phyloP scores from a whole-genome alignment of 1,284 basidiomycete genomes.

The Naganishia cerealis region DNA sequence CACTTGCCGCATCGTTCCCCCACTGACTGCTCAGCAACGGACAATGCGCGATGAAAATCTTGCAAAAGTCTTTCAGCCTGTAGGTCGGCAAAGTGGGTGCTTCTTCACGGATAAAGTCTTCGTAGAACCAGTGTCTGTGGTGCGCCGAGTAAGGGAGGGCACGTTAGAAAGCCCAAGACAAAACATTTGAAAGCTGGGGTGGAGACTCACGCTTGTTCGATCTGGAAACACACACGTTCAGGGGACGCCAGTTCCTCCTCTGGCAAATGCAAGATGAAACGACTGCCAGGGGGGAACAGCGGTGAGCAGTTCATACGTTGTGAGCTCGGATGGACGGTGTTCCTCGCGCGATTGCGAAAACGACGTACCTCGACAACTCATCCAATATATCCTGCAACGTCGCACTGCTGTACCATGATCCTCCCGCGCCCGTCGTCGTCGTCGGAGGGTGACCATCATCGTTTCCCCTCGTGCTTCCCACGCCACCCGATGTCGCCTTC shows the following conservation, averaged over 20 bases:
- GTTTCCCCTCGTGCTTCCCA: not conserved
- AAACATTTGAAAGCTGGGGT: constrained; percentile 29
- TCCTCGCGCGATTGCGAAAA: constrained; percentile 29
- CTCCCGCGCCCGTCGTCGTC: not conserved
- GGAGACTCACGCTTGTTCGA: constrained; percentile 92
- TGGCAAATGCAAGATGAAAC: constrained; percentile 96
- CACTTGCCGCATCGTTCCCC: constrained; percentile 30
- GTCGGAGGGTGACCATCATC: not conserved
- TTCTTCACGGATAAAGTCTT: constrained; percentile 92
- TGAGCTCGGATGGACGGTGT: constrained; percentile 31
- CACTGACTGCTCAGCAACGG: constrained; percentile 41
- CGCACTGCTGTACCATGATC: constrained; percentile 42
- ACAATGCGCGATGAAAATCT: constrained; percentile 67
- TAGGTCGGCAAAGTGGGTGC: constrained; percentile 84
- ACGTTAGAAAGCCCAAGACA: constrained; percentile 11
- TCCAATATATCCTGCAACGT: constrained; percentile 66
- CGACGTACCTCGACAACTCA: constrained; percentile 76
- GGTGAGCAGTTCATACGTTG: constrained; percentile 29
- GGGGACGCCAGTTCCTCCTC: constrained; percentile 86
- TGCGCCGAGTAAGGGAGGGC: not conserved
- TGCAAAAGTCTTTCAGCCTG: constrained; percentile 89
- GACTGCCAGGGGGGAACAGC: constrained; percentile 57
- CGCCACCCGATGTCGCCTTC: no score
- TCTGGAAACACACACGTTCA: constrained; percentile 95
- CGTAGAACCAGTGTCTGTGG: constrained; percentile 96